Evolutionary conservation across 208 protist genomes (phyloP).

Genomic region (Acanthamoeba castellanii): DNA sequence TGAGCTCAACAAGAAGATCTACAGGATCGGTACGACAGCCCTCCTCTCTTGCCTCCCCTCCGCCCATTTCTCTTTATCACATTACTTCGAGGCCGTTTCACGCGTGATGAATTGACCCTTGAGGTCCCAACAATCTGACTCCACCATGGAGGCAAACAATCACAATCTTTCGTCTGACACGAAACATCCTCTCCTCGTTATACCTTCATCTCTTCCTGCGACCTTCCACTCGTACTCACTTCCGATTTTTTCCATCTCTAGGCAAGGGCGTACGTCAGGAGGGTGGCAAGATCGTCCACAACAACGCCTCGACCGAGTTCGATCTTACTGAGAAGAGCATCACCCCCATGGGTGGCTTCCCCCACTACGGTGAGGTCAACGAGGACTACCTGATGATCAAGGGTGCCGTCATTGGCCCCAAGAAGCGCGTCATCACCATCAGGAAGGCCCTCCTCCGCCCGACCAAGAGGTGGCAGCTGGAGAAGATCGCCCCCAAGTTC

Average conservation of each 20-base stretch:
- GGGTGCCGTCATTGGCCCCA: slow-evolving; percentile 93
- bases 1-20: slow-evolving; percentile 99
- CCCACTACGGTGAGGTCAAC: slow-evolving; percentile 98
- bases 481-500: slow-evolving; percentile 98
- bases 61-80: not conserved
- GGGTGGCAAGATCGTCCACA: slow-evolving; percentile 76
- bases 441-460: slow-evolving; percentile 96
- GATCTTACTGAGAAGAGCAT: slow-evolving; percentile 99
- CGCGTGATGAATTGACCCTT: slow-evolving; percentile 48
- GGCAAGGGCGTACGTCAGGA: slow-evolving; percentile 67
- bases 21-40: slow-evolving; percentile 93
- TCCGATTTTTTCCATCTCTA: not conserved
- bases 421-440: slow-evolving; percentile 98
- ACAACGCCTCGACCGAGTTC: slow-evolving; percentile 96
- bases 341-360: slow-evolving; percentile 99
- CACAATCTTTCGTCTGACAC: slow-evolving; percentile 63
- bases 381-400: slow-evolving; percentile 99
- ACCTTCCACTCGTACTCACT: not conserved
- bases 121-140: slow-evolving; percentile 61
- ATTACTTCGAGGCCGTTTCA: not conserved
- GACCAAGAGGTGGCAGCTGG: slow-evolving; percentile 91
- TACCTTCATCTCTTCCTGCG: not conserved
- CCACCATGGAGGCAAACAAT: slow-evolving; percentile 61
- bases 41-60: not conserved
- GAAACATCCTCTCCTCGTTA: not conserved